These are phyloP conservation scores for Cardiospermum halicacabum DNA, from an alignment of 345 rosid species.

Conservation along the genomic window DNA sequence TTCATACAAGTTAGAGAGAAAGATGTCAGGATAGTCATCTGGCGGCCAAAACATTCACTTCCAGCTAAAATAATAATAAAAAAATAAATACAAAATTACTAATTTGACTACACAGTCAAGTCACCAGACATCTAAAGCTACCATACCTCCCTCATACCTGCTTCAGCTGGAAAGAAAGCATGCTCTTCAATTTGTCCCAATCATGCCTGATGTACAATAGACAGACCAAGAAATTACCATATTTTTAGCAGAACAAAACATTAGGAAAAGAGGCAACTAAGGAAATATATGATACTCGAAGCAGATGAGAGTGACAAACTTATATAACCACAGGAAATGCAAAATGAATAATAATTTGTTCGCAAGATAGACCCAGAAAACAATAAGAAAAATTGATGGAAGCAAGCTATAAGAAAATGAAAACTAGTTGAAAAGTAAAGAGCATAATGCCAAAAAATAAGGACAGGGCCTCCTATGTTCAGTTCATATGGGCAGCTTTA, in stretches of 20 bases:
- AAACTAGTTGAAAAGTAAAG: not conserved
- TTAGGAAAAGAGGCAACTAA: not conserved
- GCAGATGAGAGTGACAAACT: not conserved
- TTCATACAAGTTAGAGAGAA: constrained; percentile 27
- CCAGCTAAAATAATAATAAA: constrained; percentile 4
- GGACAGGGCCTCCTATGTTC: not conserved
- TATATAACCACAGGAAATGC: not conserved
- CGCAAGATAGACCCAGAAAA: not conserved
- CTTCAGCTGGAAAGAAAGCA: constrained; percentile 81
- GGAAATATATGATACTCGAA: not conserved
- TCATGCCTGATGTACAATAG: constrained; percentile 48
- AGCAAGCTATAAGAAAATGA: not conserved
- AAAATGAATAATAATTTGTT: not conserved
- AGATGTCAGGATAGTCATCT: constrained; percentile 14
- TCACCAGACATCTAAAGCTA: constrained; percentile 17
- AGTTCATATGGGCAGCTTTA: not conserved
- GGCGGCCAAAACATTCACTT: constrained; percentile 10
- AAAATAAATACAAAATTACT: too few relatives aligned
- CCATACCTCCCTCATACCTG: constrained; percentile 94
- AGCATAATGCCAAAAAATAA: not conserved
- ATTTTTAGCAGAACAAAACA: not conserved
- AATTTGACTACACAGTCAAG: not conserved
- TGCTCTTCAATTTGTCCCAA: constrained; percentile 77
- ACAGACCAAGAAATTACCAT: not conserved
- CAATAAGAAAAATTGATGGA: not conserved